Conservation (phyloP, 2,329 filamentous ascomycete genomes). For the Monosporascus sp. region DNA sequence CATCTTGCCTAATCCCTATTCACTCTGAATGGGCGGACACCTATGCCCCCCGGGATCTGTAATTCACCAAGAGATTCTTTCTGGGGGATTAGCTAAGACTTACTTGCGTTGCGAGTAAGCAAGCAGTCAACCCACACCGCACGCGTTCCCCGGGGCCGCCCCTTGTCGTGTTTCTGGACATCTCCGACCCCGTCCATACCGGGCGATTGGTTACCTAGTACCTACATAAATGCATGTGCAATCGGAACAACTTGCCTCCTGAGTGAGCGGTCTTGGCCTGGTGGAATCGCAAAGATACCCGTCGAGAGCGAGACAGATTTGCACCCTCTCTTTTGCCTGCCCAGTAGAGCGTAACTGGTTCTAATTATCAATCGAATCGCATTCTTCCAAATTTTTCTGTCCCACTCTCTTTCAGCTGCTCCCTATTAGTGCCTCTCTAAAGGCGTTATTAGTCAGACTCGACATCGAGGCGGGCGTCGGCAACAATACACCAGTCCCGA, state of each 20-base stretch:
- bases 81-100: not conserved
- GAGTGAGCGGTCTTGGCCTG: not conserved
- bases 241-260: not conserved
- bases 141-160: too few relatives aligned
- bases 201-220: not conserved
- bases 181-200: not conserved
- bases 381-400: not conserved
- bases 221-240: not conserved
- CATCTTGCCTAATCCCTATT: not conserved
- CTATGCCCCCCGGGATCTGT: not conserved
- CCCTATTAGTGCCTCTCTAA: too few relatives aligned
- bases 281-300: slow-evolving; percentile 13
- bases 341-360: not conserved
- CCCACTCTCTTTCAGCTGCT: too few relatives aligned
- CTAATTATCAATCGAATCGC: not conserved
- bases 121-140: too few relatives aligned
- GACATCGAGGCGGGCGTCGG: too few relatives aligned
- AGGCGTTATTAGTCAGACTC: too few relatives aligned
- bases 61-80: not conserved
- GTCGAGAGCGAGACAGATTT: slow-evolving; percentile 9
- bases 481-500: not conserved
- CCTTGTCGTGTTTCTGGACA: not conserved
- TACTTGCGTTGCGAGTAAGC: not conserved
- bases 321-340: not conserved
- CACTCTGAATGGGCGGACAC: not conserved